Evolutionary conservation across 2,329 filamentous ascomycete species (phyloP), one percentile per base, ranked within the genome.

Genomic region (Neonectria ditissima): DNA sequence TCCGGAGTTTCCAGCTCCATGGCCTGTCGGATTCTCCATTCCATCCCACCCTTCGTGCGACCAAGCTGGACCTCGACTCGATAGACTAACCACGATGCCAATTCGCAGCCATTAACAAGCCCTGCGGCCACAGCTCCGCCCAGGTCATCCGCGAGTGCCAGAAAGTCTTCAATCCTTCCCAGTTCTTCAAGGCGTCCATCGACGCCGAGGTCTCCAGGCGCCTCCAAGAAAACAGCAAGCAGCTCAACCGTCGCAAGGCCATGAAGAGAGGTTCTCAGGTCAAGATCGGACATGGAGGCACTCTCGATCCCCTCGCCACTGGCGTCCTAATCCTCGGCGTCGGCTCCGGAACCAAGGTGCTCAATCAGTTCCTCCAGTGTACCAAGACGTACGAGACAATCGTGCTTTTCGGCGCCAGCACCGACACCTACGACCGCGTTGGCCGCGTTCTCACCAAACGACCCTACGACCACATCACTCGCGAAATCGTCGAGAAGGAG

Each of bases 271-370:
- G 86, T 1, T 77, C 90, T 5, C 88, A 92, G 66, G 91, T 98
- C 71, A 99, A 98, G 83, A 92, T 98, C 74, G 96, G 96, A 34
- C 96, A 99, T 80, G 96, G 96, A 65, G 96, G 96, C 45, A 99
- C 96, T 2, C 86, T 99, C 18, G 96, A 99, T 75, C 96, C 96
- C 26, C 86, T 97, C 73, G 96, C 96, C 9, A 97, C 94, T 1
- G 96, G 96, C 48, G 92, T 99, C 24, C 86, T 99, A 53, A 94
- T 98, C 67, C 84, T 96, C 7, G 96, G 95, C 59, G 85, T 97
- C 55, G 96, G 95, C 37, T 89, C 87, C 63, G 96, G 93, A 41
- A 99, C 96, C 59, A 99, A 98, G 79, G 82, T 86, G 14, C 86
- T 99, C 1, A 83, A 87, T 43, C 83, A 88, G 37, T 98, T 97